These are phyloP conservation scores for Mortierella hygrophila DNA, from an alignment of 192 early-diverging fungal species.

Conservation along the genomic window DNA sequence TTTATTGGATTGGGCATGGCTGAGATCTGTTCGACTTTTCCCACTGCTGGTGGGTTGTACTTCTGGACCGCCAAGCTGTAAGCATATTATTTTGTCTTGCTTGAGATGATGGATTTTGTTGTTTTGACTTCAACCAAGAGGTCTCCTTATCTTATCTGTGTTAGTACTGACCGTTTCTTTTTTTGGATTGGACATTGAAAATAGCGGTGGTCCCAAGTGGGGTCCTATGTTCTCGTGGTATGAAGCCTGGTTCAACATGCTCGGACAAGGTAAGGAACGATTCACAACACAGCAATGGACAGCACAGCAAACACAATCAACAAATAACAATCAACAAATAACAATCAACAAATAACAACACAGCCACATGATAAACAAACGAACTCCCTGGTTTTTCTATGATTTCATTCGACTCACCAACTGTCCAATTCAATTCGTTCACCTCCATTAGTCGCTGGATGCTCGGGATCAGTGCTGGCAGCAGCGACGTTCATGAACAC, in stretches of 20 bases:
- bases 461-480: constrained; percentile 46
- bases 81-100: neutral
- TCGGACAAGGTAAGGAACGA: constrained; percentile 45
- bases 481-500: constrained; percentile 47
- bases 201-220: constrained; percentile 55
- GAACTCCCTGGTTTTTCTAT: neutral
- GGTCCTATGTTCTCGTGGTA: constrained; percentile 60
- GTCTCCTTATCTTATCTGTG: constrained; percentile 4
- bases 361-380: neutral
- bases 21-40: constrained; percentile 66
- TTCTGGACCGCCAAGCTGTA: constrained; percentile 52
- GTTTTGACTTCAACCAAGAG: neutral
- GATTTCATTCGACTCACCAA: no score
- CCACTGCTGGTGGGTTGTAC: constrained; percentile 60
- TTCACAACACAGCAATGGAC: neutral
- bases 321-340: neutral
- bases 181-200: neutral
- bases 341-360: neutral
- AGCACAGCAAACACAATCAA: neutral
- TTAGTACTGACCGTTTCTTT: neutral
- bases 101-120: neutral
- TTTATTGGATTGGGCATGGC: constrained; percentile 62
- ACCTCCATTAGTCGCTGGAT: constrained; percentile 34
- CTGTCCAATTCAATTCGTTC: no score
- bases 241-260: constrained; percentile 59